Evolutionary conservation across 495 filamentous ascomycete genomes (phyloP), one percentile per base, ranked within the genome.

Genomic region (Rhypophila decipiens): DNA sequence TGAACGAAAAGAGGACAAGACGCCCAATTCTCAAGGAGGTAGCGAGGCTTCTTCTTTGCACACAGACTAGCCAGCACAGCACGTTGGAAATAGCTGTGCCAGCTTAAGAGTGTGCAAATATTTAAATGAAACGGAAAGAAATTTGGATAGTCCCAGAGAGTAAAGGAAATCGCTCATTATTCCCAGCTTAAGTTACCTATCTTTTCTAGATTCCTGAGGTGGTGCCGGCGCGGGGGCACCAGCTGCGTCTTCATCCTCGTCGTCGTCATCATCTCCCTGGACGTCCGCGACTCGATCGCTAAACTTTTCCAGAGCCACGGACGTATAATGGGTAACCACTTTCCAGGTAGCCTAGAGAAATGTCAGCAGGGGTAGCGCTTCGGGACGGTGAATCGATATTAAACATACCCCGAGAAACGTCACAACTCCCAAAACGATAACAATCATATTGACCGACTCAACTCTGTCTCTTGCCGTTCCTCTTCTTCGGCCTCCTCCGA

Each of bases 31-130:
- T 54, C 61, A 59, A 55, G 61, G 66, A 51, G 48, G 44, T 52
- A 52, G 53, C 38, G 56, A 56, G 60, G 69, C 66, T 87, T 65
- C 52, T 74, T 96, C 75, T 96, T 73, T 86, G 90, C 89, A 93
- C 83, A 82, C 76, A 86, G 89, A 95, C 90, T 89, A 78, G 91
- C 89, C 79, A 82, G 76, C 86, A 89, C 79, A 71, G 75, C 82
- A 91, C 82, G 73, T 84, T 71, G 55, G 77, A 69, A 73, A 71
- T 60, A 64, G 66, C 68, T 69, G 79, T 87, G 89, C 73, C 84
- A 94, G 90, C 90, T 96, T 80, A 94, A 93, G 83, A 83, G 86
- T 83, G 85, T 90, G 88, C 88, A 71, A 59, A 40, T 36, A 42
- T 24, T 40, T 21, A 40, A 42, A 27, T 36, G 22, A 2, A 2